Conservation (phyloP, 805 yeast genomes). For the Danielozyma ontarioensis region DNA sequence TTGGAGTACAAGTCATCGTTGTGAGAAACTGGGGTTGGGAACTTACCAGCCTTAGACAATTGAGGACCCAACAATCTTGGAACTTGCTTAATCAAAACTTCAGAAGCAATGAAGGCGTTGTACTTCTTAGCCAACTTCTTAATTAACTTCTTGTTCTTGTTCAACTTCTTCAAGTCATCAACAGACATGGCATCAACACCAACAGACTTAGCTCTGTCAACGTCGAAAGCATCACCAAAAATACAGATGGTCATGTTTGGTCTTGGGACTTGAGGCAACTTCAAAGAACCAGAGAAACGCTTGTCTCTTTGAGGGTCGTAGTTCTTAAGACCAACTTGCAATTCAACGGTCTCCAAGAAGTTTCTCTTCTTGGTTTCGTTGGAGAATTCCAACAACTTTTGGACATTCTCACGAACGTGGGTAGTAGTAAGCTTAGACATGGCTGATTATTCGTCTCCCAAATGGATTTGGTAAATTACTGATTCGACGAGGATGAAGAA, state of each 20-base stretch:
- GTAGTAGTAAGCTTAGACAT: slow-evolving; percentile 89
- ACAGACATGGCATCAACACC: slow-evolving; percentile 99
- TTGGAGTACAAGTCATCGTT: slow-evolving; percentile 94
- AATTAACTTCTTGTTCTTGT: slow-evolving; percentile 99
- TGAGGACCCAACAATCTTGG: slow-evolving; percentile 99
- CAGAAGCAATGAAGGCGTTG: slow-evolving; percentile 99
- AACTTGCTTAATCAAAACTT: slow-evolving; percentile 98
- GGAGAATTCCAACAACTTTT: slow-evolving; percentile 85
- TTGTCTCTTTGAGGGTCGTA: slow-evolving; percentile 99
- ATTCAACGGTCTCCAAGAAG: slow-evolving; percentile 99
- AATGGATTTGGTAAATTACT: slow-evolving; percentile 40
- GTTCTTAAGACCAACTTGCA: slow-evolving; percentile 99
- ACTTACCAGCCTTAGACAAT: slow-evolving; percentile 99
- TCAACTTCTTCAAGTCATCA: slow-evolving; percentile 98
- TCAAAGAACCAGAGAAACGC: slow-evolving; percentile 99
- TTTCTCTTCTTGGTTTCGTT: slow-evolving; percentile 98
- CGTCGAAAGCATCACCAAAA: slow-evolving; percentile 99
- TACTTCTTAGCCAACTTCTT: slow-evolving; percentile 99
- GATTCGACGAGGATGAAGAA: slow-evolving; percentile 53
- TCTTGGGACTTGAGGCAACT: slow-evolving; percentile 98
- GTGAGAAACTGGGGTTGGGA: slow-evolving; percentile 99
- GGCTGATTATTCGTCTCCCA: slow-evolving; percentile 69
- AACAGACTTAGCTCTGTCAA: slow-evolving; percentile 99
- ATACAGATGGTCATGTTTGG: slow-evolving; percentile 99
- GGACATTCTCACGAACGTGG: slow-evolving; percentile 96